Evolutionary conservation across 2,329 filamentous ascomycete genomes (phyloP), one percentile per base, ranked within the genome.

Genomic region (Talaromyces sp.): DNA sequence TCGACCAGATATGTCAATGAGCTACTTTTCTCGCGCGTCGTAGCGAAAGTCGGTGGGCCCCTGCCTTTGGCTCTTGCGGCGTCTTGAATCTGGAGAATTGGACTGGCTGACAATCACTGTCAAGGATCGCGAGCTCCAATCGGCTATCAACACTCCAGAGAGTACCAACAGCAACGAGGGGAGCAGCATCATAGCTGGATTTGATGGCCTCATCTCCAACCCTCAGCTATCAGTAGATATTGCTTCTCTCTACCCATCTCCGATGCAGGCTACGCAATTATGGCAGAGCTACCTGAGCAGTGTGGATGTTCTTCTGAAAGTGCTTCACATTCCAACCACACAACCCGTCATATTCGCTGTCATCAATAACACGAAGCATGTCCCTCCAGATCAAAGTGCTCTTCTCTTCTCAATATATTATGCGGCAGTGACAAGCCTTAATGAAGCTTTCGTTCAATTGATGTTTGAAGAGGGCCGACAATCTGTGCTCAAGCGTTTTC

Each of bases 1-100:
- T 68, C 66, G 6, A 67, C 66, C 31, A 66, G 63, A n/a, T 74
- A 74, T 61, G 72, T 74, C 47, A 72, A 74, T n/a, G 73, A 74
- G 37, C 66, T 66, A 14, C 65, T 74, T 3, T 61, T 74, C 2
- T 73, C 73, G 1, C 68, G 68, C 3, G 67, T 74, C 1, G 47
- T 74, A 7, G 72, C 72, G 33, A 72, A 73, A 41, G 66, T 49
- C 45, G 45, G 45, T 49, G 4, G n/a, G 24, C 4, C 45, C 45
- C n/a, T 49, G 24, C 24, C 45, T 27, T 49, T 49, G 45, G 4
- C 19, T 41, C n/a, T 49, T 49, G 8, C 8, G 19, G 3, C 33
- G 33, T 35, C 33, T 35, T 8, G 33, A 14, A 4, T 31, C 4
- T 33, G 33, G 27, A 56, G 11, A 31, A 31, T 27, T 49, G 45